A percentile compares a stretch with the other conserved stretches of the same genome.
Evolutionary conservation across 2,329 filamentous ascomycete species (phyloP).

Genomic region (Lachnellula suecica): DNA sequence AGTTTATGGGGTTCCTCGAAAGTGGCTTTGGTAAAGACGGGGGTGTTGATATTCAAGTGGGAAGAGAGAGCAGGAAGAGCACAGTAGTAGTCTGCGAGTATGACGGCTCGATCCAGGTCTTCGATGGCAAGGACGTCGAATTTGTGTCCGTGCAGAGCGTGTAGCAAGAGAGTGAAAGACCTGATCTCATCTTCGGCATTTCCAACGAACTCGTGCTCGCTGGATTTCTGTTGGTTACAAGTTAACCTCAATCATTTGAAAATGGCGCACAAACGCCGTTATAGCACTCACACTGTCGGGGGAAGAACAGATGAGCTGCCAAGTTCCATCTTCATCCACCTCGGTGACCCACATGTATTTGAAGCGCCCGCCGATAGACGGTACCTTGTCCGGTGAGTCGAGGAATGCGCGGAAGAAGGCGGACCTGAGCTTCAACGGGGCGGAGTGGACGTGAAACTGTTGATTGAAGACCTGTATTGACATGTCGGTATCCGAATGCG

Average conservation of each 20-base stretch:
- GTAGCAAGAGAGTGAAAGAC: not conserved
- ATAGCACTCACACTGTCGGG: not conserved
- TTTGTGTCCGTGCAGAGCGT: not conserved
- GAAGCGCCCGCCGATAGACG: not conserved
- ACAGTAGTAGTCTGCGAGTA: slow-evolving; percentile 1
- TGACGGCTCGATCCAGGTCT: not conserved
- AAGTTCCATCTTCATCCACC: not conserved
- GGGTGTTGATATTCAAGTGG: not conserved
- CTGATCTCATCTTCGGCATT: not conserved
- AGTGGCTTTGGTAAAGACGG: not conserved
- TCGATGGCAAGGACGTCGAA: not conserved
- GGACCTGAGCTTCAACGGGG: not conserved
- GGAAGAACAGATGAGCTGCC: not conserved
- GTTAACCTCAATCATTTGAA: no score
- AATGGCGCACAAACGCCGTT: no score
- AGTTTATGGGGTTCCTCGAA: not conserved
- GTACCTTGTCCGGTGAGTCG: slow-evolving; percentile 3
- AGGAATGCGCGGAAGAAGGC: slow-evolving; percentile 6
- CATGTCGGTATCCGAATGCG: not conserved
- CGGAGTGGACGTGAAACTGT: not conserved
- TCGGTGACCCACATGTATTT: slow-evolving; percentile 2
- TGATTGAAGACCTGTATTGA: not conserved
- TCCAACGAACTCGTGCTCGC: not conserved
- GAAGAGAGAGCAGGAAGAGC: not conserved
- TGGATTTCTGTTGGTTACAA: no score